Evolutionary conservation across 495 filamentous ascomycete species (phyloP).

Genomic region (Letharia lupina): DNA sequence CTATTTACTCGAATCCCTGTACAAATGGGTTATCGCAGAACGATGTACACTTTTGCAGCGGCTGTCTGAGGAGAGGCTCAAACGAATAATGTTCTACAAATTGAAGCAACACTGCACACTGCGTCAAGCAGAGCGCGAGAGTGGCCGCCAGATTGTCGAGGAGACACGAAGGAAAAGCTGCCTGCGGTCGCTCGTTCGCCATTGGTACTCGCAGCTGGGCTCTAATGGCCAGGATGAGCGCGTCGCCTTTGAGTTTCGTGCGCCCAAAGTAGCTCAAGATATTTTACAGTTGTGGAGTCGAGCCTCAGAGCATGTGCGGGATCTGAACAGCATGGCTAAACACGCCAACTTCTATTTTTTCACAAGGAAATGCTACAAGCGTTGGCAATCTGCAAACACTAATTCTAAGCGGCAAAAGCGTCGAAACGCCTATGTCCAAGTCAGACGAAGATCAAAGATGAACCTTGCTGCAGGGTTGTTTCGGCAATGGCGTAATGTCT

Average conservation of each 20-base stretch:
- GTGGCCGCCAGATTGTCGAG: conserved; percentile 28
- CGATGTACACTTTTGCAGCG: conserved; percentile 45
- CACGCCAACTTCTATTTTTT: conserved; percentile 55
- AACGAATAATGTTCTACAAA: conserved; percentile 36
- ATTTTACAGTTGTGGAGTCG: conserved; percentile 42
- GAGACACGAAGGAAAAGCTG: conserved; percentile 31
- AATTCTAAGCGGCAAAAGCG: conserved; percentile 46
- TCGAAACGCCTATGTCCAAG: conserved; percentile 50
- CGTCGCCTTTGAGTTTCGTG: conserved; percentile 47
- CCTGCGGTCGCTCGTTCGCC: conserved; percentile 33
- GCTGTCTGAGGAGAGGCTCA: conserved; percentile 43
- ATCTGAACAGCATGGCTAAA: conserved; percentile 45
- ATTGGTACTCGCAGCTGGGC: conserved; percentile 38
- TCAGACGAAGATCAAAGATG: conserved; percentile 51
- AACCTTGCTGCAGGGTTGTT: conserved; percentile 43
- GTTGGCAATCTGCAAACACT: conserved; percentile 46
- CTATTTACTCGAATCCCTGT: conserved; percentile 48
- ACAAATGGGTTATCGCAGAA: conserved; percentile 55
- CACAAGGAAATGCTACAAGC: conserved; percentile 43
- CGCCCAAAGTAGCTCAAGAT: conserved; percentile 41
- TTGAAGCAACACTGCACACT: conserved; percentile 34
- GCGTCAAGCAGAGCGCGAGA: conserved; percentile 34
- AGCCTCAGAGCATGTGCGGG: conserved; percentile 37
- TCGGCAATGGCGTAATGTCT: conserved; percentile 38
- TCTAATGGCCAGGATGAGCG: conserved; percentile 40